Base-by-base conservation (phyloP, 2,329 filamentous ascomycete species). In the Teratosphaeria zuluensis region DNA sequence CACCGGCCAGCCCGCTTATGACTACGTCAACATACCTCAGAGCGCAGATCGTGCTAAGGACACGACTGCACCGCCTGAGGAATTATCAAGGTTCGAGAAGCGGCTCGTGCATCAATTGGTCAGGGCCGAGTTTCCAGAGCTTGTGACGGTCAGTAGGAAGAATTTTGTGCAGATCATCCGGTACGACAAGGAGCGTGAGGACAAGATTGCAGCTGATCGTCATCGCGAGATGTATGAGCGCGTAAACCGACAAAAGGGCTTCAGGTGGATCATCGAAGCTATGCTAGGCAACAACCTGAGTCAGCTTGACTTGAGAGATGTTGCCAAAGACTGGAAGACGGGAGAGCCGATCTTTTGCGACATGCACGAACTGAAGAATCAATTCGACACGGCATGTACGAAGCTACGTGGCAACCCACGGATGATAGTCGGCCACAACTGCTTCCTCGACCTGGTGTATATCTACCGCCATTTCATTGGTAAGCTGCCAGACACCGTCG, bases 71-170 rank as follows among this genome's bases (percentile, higher is more conserved):
- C 32, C 59, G 4, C 56, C 61, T 0, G 61, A 63, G 38, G 70
- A 73, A 54, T 67, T 85, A 30, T 83, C 78, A 60, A 77, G 78
- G 0, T 87, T 82, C 64, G 84, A 89, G 67, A 83, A 85, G 68
- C 78, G 83, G 35, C 75, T 89, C 5, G 78, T 88, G 0, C 82
- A 88, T 66, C 84, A 88, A 64, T 74, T 87, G 12, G 78, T 89
- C n/a, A 78, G 83, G 12, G 79, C 78, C 14, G 84, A 88, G 63
- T 89, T 78, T 54, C 78, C 79, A 1, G 66, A 75, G 8, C 68
- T 78, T 11, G 70, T 76, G 11, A 73, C 75, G n/a, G 64, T 79
- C 21, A 70, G 71, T 46, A 74, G 73, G 56, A 69, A 69, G 59
- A 74, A 75, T 46, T 76, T 72, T 57, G 73, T 81, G 11, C 72